phyloP scores from a whole-genome alignment of 805 yeast genomes.

The Candida sphagnicola region DNA sequence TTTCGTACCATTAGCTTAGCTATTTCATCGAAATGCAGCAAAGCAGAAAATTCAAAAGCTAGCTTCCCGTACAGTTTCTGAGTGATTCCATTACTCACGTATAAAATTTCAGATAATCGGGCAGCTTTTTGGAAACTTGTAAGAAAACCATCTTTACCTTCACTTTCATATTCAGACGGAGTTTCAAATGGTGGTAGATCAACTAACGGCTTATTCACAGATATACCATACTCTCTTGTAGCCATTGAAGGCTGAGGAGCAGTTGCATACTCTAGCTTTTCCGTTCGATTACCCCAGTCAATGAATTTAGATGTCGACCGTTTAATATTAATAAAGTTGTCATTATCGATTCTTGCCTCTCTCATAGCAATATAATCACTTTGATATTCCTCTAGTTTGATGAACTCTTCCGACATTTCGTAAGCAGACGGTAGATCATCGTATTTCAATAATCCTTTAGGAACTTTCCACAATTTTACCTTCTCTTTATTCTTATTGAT shows the following conservation, averaged over 20 bases:
- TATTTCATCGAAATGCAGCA: conserved; percentile 18
- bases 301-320: background rate
- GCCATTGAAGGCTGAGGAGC: conserved; percentile 1
- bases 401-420: conserved; percentile 45
- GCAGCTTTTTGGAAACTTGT: background rate
- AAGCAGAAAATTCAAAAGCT: conserved; percentile 6
- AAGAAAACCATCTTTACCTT: background rate
- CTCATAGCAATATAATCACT: conserved; percentile 18
- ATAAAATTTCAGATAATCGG: background rate
- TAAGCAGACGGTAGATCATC: conserved; percentile 48
- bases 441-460: conserved; percentile 26
- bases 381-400: conserved; percentile 43
- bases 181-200: background rate
- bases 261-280: background rate
- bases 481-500: background rate
- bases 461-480: conserved; percentile 3
- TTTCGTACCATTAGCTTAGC: conserved; percentile 11
- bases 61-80: background rate
- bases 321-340: conserved; percentile 6
- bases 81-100: background rate
- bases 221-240: background rate
- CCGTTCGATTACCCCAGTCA: background rate
- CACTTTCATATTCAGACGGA: background rate
- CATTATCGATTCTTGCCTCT: conserved; percentile 15
- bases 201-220: background rate